Conservation (phyloP, 768 basidiomycete genomes). For the Auricularia sp. region DNA sequence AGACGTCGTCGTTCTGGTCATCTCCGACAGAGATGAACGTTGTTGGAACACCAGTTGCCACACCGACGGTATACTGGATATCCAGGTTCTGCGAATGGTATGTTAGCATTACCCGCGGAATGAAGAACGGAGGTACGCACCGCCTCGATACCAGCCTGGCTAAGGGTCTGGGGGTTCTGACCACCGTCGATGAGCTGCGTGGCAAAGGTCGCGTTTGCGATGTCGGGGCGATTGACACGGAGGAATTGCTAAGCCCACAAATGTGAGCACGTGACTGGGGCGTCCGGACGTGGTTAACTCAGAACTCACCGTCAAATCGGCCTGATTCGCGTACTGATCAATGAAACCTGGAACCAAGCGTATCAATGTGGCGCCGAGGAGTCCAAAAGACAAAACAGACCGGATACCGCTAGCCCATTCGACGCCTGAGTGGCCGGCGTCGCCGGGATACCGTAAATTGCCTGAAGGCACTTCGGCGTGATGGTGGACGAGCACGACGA, state of each 20-base stretch:
- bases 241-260: conserved; percentile 3
- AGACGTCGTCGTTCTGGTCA: conserved; percentile 9
- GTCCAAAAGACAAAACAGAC: conserved; percentile 13
- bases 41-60: conserved; percentile 20
- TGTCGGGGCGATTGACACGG: conserved; percentile 5
- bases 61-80: conserved; percentile 27
- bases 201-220: conserved; percentile 8
- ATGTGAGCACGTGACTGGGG: neutral
- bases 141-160: conserved; percentile 9
- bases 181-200: conserved; percentile 8
- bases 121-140: neutral
- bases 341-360: conserved; percentile 18
- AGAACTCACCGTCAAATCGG: conserved; percentile 1
- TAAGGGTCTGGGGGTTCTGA: conserved; percentile 3
- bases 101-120: too few species aligned
- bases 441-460: conserved; percentile 26
- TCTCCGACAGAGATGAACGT: conserved; percentile 20
- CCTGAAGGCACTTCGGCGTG: conserved; percentile 29
- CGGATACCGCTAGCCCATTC: conserved; percentile 21
- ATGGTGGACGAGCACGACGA: conserved; percentile 14
- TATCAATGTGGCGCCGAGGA: neutral
- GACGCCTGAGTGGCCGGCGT: conserved; percentile 20
- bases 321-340: conserved; percentile 3
- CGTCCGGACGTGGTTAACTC: neutral
- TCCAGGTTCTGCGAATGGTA: conserved; percentile 17